Conservation (phyloP, 495 filamentous ascomycete genomes). For the Daldinia vernicosa region DNA sequence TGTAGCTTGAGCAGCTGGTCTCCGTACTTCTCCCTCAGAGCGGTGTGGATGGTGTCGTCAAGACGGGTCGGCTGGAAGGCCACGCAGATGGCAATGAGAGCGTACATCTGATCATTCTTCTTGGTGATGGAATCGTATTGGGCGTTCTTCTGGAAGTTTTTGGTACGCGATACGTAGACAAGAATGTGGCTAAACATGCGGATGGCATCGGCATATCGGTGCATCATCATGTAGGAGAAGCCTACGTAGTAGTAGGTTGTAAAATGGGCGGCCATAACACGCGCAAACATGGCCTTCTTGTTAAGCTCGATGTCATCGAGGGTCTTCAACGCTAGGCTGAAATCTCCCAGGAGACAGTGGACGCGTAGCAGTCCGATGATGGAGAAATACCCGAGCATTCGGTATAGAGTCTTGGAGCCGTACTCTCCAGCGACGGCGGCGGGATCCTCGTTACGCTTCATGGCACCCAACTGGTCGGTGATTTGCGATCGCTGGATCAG, state of each 20-base stretch:
- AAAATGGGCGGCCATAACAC: constrained; percentile 99
- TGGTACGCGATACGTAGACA: constrained; percentile 97
- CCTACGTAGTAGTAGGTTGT: constrained; percentile 99
- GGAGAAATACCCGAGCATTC: constrained; percentile 99
- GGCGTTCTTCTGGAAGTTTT: constrained; percentile 99
- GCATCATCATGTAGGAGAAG: constrained; percentile 99
- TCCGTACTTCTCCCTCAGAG: constrained; percentile 97
- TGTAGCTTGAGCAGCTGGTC: constrained; percentile 96
- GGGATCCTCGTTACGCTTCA: constrained; percentile 92
- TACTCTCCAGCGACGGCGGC: constrained; percentile 90
- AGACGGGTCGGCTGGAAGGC: constrained; percentile 95
- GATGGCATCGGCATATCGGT: constrained; percentile 97
- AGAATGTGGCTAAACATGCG: constrained; percentile 99
- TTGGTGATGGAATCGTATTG: constrained; percentile 98
- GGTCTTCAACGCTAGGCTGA: constrained; percentile 97
- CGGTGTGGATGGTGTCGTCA: constrained; percentile 98
- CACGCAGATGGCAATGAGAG: constrained; percentile 97
- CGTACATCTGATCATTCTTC: constrained; percentile 99
- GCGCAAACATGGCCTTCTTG: constrained; percentile 99
- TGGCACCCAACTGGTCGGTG: constrained; percentile 92
- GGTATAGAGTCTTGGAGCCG: constrained; percentile 88
- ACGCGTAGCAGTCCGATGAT: constrained; percentile 97
- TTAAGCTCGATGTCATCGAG: constrained; percentile 99
- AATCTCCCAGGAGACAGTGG: constrained; percentile 96
- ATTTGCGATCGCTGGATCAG: constrained; percentile 98